Evolutionary conservation across 768 basidiomycete genomes (phyloP).

Genomic region (Saitozyma podzolica): DNA sequence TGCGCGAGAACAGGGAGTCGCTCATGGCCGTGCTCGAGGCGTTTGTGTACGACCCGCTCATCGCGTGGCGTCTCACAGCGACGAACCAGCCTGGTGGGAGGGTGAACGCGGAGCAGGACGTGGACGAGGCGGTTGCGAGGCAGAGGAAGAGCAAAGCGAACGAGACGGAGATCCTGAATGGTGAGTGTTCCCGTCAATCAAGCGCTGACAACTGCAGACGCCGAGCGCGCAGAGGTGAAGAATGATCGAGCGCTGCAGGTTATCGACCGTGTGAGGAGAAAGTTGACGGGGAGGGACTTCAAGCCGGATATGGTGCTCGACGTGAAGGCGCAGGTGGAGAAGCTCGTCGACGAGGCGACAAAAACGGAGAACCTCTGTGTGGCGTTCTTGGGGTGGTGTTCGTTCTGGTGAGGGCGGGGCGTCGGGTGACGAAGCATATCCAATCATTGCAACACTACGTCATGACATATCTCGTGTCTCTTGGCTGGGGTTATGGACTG

Average conservation of each 20-base stretch:
- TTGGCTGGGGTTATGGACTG: no score
- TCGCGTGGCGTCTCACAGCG: conserved; percentile 87
- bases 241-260: conserved; percentile 88
- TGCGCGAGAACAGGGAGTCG: conserved; percentile 97
- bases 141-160: conserved; percentile 73
- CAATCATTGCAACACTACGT: no score
- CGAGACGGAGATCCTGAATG: conserved; percentile 90
- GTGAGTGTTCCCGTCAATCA: conserved; percentile 55
- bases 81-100: conserved; percentile 69
- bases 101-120: conserved; percentile 64
- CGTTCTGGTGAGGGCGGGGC: no score
- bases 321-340: conserved; percentile 84
- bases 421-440: no score
- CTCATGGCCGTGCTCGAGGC: conserved; percentile 98
- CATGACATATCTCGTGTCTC: no score
- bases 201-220: conserved; percentile 54
- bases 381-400: conserved; percentile 89
- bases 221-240: conserved; percentile 75
- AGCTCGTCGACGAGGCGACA: conserved; percentile 88
- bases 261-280: conserved; percentile 91
- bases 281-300: conserved; percentile 93
- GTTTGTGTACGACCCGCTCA: conserved; percentile 96
- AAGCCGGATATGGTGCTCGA: conserved; percentile 73
- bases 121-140: conserved; percentile 53
- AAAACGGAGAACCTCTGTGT: conserved; percentile 93